Conservation (phyloP, 192 early-diverging fungal species). For the Coemansia pectinata region DNA sequence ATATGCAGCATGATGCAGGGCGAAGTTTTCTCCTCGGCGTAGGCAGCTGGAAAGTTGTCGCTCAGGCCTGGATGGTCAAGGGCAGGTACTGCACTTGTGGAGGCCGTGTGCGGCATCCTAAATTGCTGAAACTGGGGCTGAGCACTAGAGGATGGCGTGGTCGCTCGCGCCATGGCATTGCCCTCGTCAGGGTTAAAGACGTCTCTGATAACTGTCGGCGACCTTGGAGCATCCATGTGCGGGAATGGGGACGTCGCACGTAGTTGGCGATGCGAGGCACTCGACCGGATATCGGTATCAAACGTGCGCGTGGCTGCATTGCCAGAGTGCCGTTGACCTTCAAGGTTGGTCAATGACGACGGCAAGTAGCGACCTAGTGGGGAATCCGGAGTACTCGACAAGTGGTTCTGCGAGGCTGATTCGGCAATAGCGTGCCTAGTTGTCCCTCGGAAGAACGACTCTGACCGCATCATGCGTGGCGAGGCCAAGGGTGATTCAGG, state of each 20-base stretch:
- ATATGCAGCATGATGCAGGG: constrained; percentile 39
- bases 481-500: constrained; percentile 4
- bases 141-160: background rate
- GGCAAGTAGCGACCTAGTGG: constrained; percentile 25
- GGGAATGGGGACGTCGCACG: background rate
- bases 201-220: background rate
- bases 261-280: background rate
- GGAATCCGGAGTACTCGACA: constrained; percentile 28
- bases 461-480: constrained; percentile 14
- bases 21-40: constrained; percentile 25
- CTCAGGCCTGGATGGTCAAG: constrained; percentile 10
- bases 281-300: constrained; percentile 1
- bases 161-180: background rate
- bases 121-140: background rate
- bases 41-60: constrained; percentile 7
- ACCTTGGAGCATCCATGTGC: constrained; percentile 2
- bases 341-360: constrained; percentile 38
- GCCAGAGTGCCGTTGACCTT: constrained; percentile 9
- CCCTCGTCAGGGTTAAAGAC: background rate
- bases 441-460: constrained; percentile 11
- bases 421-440: constrained; percentile 20
- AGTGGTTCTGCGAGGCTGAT: background rate
- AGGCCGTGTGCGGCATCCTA: background rate
- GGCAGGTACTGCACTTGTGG: constrained; percentile 11
- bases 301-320: background rate